Percentiles rank a stretch among this genome's conserved stretches.
Conservation (phyloP, 2,329 filamentous ascomycete species). For the Phialocephala sp. region DNA sequence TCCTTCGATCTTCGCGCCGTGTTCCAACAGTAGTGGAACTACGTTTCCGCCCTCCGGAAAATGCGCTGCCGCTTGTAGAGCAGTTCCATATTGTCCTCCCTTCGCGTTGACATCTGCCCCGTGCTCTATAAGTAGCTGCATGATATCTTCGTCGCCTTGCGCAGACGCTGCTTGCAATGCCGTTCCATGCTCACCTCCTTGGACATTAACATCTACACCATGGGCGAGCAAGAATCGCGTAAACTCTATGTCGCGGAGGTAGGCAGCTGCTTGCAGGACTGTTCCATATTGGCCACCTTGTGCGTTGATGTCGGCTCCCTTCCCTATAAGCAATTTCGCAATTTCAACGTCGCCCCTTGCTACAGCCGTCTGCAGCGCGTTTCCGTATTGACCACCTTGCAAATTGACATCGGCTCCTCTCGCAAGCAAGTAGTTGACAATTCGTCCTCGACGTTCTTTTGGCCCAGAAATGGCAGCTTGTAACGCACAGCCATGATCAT, state of each 20-base stretch:
- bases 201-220: slow-evolving; percentile 22
- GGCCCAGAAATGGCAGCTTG: background rate
- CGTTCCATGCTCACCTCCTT: slow-evolving; percentile 1
- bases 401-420: slow-evolving; percentile 4
- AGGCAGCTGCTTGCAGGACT: slow-evolving; percentile 10
- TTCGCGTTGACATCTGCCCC: slow-evolving; percentile 13
- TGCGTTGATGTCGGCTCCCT: background rate
- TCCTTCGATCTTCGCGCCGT: slow-evolving; percentile 16
- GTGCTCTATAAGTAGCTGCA: slow-evolving; percentile 3
- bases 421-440: slow-evolving; percentile 20
- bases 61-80: background rate
- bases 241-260: background rate
- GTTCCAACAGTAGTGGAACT: slow-evolving; percentile 2
- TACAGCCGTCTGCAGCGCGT: slow-evolving; percentile 10
- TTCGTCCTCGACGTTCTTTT: background rate
- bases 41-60: background rate
- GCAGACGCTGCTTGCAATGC: background rate
- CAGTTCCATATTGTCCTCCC: background rate
- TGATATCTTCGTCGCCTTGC: background rate
- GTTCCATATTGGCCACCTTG: background rate
- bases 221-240: background rate
- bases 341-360: background rate
- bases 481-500: background rate
- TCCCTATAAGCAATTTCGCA: background rate
- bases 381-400: background rate